Base-by-base conservation (phyloP, 805 yeast species). In the Schwanniomyces sp. region DNA sequence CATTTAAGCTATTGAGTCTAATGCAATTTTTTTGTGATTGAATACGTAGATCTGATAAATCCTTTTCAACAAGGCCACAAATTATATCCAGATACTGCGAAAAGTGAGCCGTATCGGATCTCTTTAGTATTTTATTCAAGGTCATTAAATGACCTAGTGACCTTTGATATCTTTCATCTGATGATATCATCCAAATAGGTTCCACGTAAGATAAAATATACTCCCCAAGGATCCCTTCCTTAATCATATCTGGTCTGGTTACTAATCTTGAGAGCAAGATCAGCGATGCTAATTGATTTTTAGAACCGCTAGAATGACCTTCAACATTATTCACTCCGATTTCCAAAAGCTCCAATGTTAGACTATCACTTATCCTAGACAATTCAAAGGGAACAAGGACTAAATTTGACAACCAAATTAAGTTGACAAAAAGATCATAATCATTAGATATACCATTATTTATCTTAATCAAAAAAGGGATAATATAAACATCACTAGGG, bases 381-480 rank as follows among this genome's bases (percentile, higher is more conserved):
- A 91, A 67, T 1, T 80, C 75, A 58, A 91, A 91, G 0, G 98
- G 97, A 0, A 84, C 80, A n/a, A 87, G 67, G 0, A 83, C 76
- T 18, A 91, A 66, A 8, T 85, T 80, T 0, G 85, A 76, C 8
- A 89, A 72, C 96, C 96, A 91, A 3, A 86, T 68, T 7, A 90
- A 63, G 37, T 82, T 58, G 9, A 84, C 41, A 48, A 67, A 70
- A 1, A 50, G 45, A 44, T 68, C 71, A 46, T 54, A 54, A 26
- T 61, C 69, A 30, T 51, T 48, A 7, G 41, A 44, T 10, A 49
- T 37, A 3, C 34, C 18, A 1, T 44, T 24, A 2, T 14, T 42
- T 8, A 48, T 40, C 1, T 26, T 46, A 21, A 64, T 37, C 16
- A n/a, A 79, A 2, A 53, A 48, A 0, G 75, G 70, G 6, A 88